A percentile compares a stretch with the other conserved stretches of the same genome.
Conservation (phyloP, 495 filamentous ascomycete genomes). For the Poronia punctata region DNA sequence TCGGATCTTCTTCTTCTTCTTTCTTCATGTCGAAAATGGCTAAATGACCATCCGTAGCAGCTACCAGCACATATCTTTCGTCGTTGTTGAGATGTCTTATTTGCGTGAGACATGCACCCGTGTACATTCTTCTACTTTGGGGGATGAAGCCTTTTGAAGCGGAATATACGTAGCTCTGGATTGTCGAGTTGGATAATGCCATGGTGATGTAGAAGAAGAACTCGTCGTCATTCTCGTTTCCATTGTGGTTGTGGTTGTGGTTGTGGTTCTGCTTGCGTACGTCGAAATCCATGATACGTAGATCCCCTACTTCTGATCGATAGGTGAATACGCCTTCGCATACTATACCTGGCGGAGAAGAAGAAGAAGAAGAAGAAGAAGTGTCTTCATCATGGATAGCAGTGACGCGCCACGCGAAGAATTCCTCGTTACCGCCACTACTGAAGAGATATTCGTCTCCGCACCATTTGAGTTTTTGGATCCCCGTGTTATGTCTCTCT, state of each 20-base stretch:
- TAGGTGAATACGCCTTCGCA: conserved; percentile 57
- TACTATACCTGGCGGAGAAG: conserved; percentile 48
- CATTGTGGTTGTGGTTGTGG: conserved; percentile 3
- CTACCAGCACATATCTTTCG: conserved; percentile 34
- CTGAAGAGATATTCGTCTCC: conserved; percentile 66
- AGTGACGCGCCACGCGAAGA: conserved; percentile 72
- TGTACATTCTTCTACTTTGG: conserved; percentile 56
- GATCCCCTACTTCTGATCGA: conserved; percentile 54
- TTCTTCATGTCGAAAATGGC: conserved; percentile 27
- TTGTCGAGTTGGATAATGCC: conserved; percentile 71
- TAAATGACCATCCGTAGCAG: conserved; percentile 40
- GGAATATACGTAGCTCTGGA: conserved; percentile 60
- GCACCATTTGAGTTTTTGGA: conserved; percentile 77
- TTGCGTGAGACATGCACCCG: conserved; percentile 74
- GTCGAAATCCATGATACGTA: conserved; percentile 71
- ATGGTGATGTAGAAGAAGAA: conserved; percentile 59
- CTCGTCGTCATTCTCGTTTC: conserved; percentile 34
- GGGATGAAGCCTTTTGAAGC: conserved; percentile 43
- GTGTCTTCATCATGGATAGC: too few relatives aligned
- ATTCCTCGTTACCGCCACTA: conserved; percentile 79
- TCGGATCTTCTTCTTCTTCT: not conserved
- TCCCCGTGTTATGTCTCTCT: conserved; percentile 69
- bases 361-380: too few relatives aligned
- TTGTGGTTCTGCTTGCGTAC: conserved; percentile 20
- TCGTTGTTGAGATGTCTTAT: conserved; percentile 42